Conservation (phyloP, 805 yeast species). For the Candida alai region DNA sequence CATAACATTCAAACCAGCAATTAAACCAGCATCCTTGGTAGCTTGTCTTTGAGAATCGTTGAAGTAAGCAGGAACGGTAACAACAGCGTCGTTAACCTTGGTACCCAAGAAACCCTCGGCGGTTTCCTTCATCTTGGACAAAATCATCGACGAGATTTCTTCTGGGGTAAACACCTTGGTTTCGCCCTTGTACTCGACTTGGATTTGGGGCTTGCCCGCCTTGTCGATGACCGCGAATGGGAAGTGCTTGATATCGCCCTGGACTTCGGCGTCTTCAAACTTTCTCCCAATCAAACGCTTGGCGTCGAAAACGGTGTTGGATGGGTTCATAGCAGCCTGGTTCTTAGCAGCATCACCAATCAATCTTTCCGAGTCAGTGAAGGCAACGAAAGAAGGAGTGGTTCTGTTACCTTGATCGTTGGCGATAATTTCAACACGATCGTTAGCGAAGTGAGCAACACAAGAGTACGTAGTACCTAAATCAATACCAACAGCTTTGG, state of each 20-base stretch:
- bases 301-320: slow-evolving; percentile 87
- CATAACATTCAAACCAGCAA: slow-evolving; percentile 92
- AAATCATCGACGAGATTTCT: slow-evolving; percentile 91
- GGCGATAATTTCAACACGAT: slow-evolving; percentile 93
- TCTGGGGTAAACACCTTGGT: slow-evolving; percentile 89
- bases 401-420: slow-evolving; percentile 99
- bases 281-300: slow-evolving; percentile 95
- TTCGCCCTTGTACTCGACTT: slow-evolving; percentile 85
- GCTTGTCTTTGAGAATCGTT: slow-evolving; percentile 98
- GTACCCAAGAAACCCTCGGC: slow-evolving; percentile 77
- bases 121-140: slow-evolving; percentile 85
- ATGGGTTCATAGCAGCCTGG: slow-evolving; percentile 94
- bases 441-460: slow-evolving; percentile 92
- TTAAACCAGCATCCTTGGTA: slow-evolving; percentile 95
- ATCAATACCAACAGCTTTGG: slow-evolving; percentile 84
- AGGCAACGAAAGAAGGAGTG: slow-evolving; percentile 94
- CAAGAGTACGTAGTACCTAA: slow-evolving; percentile 92
- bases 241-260: slow-evolving; percentile 55
- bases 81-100: slow-evolving; percentile 75
- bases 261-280: slow-evolving; percentile 76
- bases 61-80: slow-evolving; percentile 96
- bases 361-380: slow-evolving; percentile 89
- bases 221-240: slow-evolving; percentile 81
- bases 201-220: slow-evolving; percentile 76
- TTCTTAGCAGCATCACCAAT: slow-evolving; percentile 98